Conservation (phyloP, 331 rosid genomes). For the Malus hybrid region DNA sequence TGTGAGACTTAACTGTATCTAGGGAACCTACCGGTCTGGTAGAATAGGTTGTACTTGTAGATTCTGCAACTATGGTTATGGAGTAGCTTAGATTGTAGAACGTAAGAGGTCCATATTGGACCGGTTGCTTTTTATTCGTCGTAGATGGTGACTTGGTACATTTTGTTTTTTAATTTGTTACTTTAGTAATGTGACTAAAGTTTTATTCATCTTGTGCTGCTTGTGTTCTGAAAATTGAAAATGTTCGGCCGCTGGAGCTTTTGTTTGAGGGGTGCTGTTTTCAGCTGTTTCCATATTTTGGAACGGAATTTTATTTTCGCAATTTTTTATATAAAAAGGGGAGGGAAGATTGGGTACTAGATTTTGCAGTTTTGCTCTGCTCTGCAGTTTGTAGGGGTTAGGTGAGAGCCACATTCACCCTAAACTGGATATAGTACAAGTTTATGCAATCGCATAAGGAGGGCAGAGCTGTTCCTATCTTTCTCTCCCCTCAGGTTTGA, state of each 20-base stretch:
- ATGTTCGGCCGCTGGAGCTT: background rate
- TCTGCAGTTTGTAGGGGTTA: background rate
- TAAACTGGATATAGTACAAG: background rate
- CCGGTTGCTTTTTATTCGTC: background rate
- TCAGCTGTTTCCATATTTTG: background rate
- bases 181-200: slow-evolving; percentile 1
- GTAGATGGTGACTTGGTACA: background rate
- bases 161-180: background rate
- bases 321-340: background rate
- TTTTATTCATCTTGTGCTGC: background rate
- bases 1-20: slow-evolving; percentile 30
- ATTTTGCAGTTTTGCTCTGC: background rate
- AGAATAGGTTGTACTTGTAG: slow-evolving; percentile 28
- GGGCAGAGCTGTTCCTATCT: background rate
- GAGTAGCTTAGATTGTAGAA: slow-evolving; percentile 18
- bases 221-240: background rate
- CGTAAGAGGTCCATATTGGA: slow-evolving; percentile 5
- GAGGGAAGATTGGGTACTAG: background rate
- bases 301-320: background rate
- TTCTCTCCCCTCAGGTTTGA: background rate
- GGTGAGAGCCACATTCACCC: background rate
- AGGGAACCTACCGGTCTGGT: slow-evolving; percentile 21
- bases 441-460: background rate
- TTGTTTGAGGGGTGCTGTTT: background rate
- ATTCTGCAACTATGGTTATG: slow-evolving; percentile 11